A percentile compares a stretch with the other conserved stretches of the same genome.
Evolutionary conservation across 805 yeast species (phyloP).

Genomic region (Starmerella ratchasimensis): DNA sequence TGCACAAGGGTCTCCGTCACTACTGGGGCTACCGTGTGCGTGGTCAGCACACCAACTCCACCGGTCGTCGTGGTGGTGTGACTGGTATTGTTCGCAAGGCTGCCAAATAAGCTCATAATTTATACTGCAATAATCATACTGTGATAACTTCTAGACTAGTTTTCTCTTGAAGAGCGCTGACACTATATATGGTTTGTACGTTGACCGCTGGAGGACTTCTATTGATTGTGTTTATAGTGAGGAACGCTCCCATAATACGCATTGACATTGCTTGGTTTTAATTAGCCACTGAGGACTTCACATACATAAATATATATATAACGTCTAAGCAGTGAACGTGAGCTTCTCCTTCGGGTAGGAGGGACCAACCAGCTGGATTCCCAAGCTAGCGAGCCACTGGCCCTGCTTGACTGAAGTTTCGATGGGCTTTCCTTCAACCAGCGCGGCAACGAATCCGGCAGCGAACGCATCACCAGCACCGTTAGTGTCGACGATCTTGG

Average conservation of each 20-base stretch:
- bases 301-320: conserved; percentile 3
- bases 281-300: background rate
- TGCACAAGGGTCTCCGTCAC: conserved; percentile 99
- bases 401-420: conserved; percentile 17
- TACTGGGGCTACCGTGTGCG: conserved; percentile 99
- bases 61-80: conserved; percentile 78
- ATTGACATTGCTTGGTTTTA: too few species aligned
- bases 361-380: conserved; percentile 90
- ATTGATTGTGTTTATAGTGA: too few species aligned
- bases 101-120: conserved; percentile 10
- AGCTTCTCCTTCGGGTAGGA: conserved; percentile 48
- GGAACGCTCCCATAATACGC: too few species aligned
- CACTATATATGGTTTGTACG: background rate
- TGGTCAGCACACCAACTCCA: conserved; percentile 99
- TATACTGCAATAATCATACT: too few species aligned
- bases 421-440: conserved; percentile 49
- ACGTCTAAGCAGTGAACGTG: conserved; percentile 1
- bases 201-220: background rate
- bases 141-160: background rate
- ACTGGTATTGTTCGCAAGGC: conserved; percentile 33
- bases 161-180: background rate
- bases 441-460: conserved; percentile 84
- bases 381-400: conserved; percentile 89
- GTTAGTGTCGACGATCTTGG: conserved; percentile 76
- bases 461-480: conserved; percentile 99